Evolutionary conservation across 768 basidiomycete species (phyloP).

Genomic region (Pleurotus salmoneostramineus): DNA sequence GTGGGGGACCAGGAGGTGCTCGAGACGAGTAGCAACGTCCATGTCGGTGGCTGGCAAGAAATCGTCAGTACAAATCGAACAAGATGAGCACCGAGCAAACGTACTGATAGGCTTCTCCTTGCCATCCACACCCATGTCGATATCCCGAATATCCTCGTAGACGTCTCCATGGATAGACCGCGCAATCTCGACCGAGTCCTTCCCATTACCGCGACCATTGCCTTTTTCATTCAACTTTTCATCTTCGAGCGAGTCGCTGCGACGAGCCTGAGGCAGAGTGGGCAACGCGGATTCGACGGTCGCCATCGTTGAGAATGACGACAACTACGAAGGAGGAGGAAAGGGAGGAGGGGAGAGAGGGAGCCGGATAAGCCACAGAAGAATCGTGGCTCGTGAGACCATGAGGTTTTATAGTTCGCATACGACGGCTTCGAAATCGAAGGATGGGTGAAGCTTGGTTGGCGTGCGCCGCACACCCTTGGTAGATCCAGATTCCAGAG

Average conservation of each 20-base stretch:
- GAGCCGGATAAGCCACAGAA: too few relatives aligned
- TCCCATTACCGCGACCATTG: background rate
- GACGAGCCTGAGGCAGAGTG: constrained; percentile 5
- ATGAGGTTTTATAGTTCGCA: too few relatives aligned
- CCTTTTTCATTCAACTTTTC: constrained; percentile 21
- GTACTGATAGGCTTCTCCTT: constrained; percentile 48
- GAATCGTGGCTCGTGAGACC: too few relatives aligned
- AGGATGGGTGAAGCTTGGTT: too few relatives aligned
- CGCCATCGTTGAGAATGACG: constrained; percentile 7
- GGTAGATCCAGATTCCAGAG: too few relatives aligned
- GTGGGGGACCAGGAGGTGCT: too few relatives aligned
- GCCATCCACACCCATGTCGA: constrained; percentile 42
- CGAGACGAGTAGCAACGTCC: constrained; percentile 43
- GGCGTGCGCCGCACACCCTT: too few relatives aligned
- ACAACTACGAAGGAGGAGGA: background rate
- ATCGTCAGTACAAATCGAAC: background rate
- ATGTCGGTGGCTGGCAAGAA: constrained; percentile 33
- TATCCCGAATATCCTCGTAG: constrained; percentile 25
- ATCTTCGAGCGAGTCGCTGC: constrained; percentile 16
- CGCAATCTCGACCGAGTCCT: constrained; percentile 12
- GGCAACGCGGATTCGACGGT: constrained; percentile 9
- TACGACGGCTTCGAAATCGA: too few relatives aligned
- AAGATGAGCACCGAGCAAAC: background rate
- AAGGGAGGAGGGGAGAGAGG: too few relatives aligned
- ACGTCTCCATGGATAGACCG: constrained; percentile 20